Evolutionary conservation across 2,329 filamentous ascomycete genomes (phyloP).

Genomic region (Herpotrichia juniperi): DNA sequence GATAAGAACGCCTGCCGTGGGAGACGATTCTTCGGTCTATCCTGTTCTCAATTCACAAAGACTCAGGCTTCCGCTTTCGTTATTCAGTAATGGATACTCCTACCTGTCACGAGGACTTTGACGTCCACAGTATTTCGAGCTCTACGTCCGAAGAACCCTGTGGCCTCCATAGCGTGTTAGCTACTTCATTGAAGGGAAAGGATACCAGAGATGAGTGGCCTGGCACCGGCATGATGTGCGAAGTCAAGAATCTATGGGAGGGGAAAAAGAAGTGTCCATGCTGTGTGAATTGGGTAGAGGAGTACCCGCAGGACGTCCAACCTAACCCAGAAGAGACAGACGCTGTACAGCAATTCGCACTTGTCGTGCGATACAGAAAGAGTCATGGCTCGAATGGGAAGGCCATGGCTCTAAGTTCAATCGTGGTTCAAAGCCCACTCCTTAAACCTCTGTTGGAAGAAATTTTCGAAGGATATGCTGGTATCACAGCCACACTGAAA

Average conservation of each 20-base stretch:
- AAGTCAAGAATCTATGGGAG: constrained; percentile 24
- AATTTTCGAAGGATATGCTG: constrained; percentile 38
- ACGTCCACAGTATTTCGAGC: constrained; percentile 19
- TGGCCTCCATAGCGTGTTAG: neutral
- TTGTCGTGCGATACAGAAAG: constrained; percentile 20
- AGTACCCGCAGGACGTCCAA: constrained; percentile 16
- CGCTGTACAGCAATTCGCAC: constrained; percentile 19
- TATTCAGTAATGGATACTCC: neutral
- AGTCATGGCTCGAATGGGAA: constrained; percentile 15
- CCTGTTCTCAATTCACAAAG: neutral
- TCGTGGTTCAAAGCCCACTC: constrained; percentile 42
- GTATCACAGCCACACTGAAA: constrained; percentile 38
- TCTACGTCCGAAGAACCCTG: constrained; percentile 5
- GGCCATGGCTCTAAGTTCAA: constrained; percentile 28
- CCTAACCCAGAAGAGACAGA: constrained; percentile 22
- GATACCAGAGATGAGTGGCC: constrained; percentile 16
- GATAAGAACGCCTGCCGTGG: constrained; percentile 4
- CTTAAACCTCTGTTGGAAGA: constrained; percentile 36
- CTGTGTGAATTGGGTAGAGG: constrained; percentile 25
- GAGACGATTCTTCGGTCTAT: neutral
- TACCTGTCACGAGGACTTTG: constrained; percentile 6
- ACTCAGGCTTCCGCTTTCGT: neutral
- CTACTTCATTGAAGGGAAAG: constrained; percentile 7
- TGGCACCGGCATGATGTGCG: constrained; percentile 16
- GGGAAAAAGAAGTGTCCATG: constrained; percentile 18